Base-by-base conservation (phyloP, 495 filamentous ascomycete species). In the Penicillium fimorum region DNA sequence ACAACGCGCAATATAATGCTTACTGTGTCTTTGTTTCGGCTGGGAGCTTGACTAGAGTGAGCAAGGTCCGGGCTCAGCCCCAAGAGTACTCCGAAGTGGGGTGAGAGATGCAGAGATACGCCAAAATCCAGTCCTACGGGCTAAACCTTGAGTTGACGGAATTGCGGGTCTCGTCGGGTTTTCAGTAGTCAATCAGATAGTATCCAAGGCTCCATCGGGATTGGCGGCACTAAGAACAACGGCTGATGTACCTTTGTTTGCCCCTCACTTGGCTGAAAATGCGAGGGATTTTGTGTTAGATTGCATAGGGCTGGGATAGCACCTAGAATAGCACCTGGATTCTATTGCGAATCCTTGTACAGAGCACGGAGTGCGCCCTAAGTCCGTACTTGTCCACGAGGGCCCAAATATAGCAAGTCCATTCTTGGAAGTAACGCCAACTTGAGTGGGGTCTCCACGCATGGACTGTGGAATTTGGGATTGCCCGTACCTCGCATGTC, bases 81-180 rank as follows among this genome's bases (percentile, higher is more conserved):
- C 56, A 47, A 63, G 52, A 50, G 57, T 50, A 44, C 4, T 45
- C 18, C 29, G 20, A 40, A 42, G 45, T 61, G 45, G 49, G 43
- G 55, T 41, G 29, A 20, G 29, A 18, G 29, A 29, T 41, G 48
- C 47, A 42, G 35, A 52, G 32, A 57, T 44, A 42, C 35, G 27
- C 46, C 29, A 37, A 37, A 47, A 40, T 40, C 10, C 10, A 53
- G 57, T 60, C 57, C 56, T 56, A 57, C 50, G 53, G 37, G 55
- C 54, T 64, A 56, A 60, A 62, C 58, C 53, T 64, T 62, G 58
- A 62, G 47, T 30, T 55, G 61, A 53, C 60, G 53, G 29, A 56
- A 56, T 59, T 22, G 56, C 50, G 57, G 59, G 54, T 45, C 45
- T 55, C 33, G 30, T 53, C 52, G 56, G 60, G 50, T 33, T 55